Conservation (phyloP, 768 basidiomycete species). For the Chlorophyllum brunneum region DNA sequence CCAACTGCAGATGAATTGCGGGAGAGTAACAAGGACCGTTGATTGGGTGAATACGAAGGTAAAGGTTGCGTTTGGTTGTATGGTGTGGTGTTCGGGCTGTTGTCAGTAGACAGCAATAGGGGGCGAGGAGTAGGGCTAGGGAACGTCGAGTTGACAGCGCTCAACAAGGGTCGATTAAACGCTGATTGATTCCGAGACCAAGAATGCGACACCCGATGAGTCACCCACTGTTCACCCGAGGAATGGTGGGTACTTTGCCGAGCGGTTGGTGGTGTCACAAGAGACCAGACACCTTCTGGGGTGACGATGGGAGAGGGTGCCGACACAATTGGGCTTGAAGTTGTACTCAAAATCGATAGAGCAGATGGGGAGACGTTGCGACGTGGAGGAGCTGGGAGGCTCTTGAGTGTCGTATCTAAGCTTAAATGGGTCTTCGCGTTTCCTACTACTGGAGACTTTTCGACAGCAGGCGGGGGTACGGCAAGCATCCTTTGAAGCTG, state of each 20-base stretch:
- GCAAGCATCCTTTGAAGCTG: conserved; percentile 1
- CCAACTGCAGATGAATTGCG: neutral
- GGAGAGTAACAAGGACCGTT: conserved; percentile 4
- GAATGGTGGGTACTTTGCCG: neutral
- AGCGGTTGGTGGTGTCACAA: neutral
- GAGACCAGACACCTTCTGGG: conserved; percentile 7
- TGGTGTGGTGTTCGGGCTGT: neutral
- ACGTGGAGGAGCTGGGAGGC: conserved; percentile 8
- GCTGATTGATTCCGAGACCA: neutral
- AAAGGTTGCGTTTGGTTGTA: neutral
- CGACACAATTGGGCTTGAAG: neutral
- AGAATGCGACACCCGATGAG: conserved; percentile 1
- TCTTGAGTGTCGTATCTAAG: neutral
- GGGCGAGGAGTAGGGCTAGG: conserved; percentile 8
- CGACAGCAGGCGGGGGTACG: neutral
- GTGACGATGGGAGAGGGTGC: neutral
- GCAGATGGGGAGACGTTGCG: conserved; percentile 2
- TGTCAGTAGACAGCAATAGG: neutral
- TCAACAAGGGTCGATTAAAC: conserved; percentile 11
- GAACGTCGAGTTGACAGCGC: conserved; percentile 14
- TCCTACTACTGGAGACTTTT: neutral
- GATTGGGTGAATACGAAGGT: neutral
- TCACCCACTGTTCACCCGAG: conserved; percentile 2
- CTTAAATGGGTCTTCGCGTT: neutral
- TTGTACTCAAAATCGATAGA: neutral